Evolutionary conservation across 495 filamentous ascomycete species (phyloP).

Genomic region (Xylaria cubensis): DNA sequence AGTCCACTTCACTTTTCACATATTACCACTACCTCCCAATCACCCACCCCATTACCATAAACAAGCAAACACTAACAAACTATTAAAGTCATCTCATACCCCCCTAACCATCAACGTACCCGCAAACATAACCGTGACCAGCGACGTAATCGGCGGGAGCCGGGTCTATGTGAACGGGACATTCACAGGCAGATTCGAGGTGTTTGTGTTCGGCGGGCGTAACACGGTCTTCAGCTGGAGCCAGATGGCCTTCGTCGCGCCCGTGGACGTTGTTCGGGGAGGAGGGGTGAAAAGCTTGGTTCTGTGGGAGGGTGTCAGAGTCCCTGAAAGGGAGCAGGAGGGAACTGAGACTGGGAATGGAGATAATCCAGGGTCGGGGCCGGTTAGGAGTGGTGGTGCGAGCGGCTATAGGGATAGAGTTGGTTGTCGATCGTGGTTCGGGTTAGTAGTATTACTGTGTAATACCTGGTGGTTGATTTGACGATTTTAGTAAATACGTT

Average conservation of each 20-base stretch:
- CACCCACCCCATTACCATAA: background rate
- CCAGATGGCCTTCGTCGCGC: conserved; percentile 65
- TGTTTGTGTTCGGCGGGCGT: conserved; percentile 60
- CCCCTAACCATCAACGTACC: conserved; percentile 33
- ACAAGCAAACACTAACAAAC: background rate
- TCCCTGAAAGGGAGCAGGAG: background rate
- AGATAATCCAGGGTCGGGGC: background rate
- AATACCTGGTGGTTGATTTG: background rate
- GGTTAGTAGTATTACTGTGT: background rate
- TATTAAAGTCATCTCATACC: conserved; percentile 38
- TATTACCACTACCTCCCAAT: background rate
- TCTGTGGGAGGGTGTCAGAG: conserved; percentile 26
- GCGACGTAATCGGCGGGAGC: conserved; percentile 50
- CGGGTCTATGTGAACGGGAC: conserved; percentile 54
- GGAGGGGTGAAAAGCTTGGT: conserved; percentile 37
- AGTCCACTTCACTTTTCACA: background rate
- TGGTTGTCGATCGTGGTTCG: background rate
- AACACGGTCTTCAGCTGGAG: conserved; percentile 60
- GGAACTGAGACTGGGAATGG: background rate
- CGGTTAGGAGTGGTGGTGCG: background rate
- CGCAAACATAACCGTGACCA: conserved; percentile 42
- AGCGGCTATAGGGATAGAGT: background rate
- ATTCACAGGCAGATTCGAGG: conserved; percentile 60
- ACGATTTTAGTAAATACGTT: background rate
- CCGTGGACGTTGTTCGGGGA: conserved; percentile 47